Percentiles rank a stretch among this genome's conserved stretches.
phyloP scores from a whole-genome alignment of 139 green algal species.

The Chloropicon primus region DNA sequence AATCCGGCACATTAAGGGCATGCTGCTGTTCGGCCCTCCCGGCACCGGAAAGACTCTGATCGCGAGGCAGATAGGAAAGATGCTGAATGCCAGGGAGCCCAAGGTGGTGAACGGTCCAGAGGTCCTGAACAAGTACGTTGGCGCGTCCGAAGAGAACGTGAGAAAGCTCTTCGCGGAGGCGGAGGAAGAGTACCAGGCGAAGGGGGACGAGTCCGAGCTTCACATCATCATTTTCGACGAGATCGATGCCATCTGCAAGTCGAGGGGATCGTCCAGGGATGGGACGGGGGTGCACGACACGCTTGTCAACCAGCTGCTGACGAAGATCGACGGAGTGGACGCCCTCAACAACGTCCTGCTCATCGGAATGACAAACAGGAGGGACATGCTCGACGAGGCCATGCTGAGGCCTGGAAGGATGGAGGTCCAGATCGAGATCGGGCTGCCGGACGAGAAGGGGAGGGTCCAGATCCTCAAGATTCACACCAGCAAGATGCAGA shows the following conservation, averaged over 20 bases:
- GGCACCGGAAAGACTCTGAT: slow-evolving; percentile 97
- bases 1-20: slow-evolving; percentile 92
- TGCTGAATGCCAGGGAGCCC: slow-evolving; percentile 96
- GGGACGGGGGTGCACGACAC: slow-evolving; percentile 89
- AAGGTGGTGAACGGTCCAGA: slow-evolving; percentile 61
- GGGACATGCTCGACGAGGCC: slow-evolving; percentile 97
- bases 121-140: slow-evolving; percentile 88
- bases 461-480: slow-evolving; percentile 90
- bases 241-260: slow-evolving; percentile 98
- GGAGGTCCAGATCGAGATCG: slow-evolving; percentile 95
- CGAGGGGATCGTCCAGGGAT: slow-evolving; percentile 54
- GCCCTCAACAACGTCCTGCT: slow-evolving; percentile 99
- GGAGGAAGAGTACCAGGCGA: slow-evolving; percentile 38
- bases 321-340: slow-evolving; percentile 98
- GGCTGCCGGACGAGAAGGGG: slow-evolving; percentile 82
- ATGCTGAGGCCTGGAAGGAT: slow-evolving; percentile 85
- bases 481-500: slow-evolving; percentile 65
- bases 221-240: slow-evolving; percentile 99
- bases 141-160: slow-evolving; percentile 92
- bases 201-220: slow-evolving; percentile 67
- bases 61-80: slow-evolving; percentile 95
- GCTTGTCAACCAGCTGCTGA: slow-evolving; percentile 98
- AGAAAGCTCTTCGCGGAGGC: slow-evolving; percentile 90
- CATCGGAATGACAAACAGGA: slow-evolving; percentile 88
- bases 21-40: slow-evolving; percentile 62